Evolutionary conservation across 1,284 basidiomycete species (phyloP).

Genomic region (Irpex sp.): DNA sequence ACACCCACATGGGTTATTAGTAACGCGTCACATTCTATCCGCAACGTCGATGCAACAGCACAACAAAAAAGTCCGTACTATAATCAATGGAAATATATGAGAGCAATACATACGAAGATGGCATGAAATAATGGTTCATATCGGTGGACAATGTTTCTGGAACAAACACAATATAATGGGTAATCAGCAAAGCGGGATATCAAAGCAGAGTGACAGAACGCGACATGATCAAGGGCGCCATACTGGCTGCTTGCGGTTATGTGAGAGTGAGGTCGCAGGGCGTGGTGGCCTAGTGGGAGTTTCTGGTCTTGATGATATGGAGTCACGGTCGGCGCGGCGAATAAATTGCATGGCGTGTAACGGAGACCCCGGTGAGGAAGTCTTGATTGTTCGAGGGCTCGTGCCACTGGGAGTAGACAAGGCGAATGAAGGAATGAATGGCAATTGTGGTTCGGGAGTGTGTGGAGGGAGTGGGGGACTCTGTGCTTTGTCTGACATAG

Average conservation of each 20-base stretch:
- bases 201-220: constrained; percentile 13
- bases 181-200: constrained; percentile 18
- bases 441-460: constrained; percentile 64
- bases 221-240: constrained; percentile 26
- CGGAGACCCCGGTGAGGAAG: constrained; percentile 44
- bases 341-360: constrained; percentile 56
- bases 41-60: background rate
- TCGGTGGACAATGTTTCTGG: background rate
- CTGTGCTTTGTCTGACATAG: constrained; percentile 33
- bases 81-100: background rate
- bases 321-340: constrained; percentile 44
- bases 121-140: background rate
- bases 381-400: constrained; percentile 42
- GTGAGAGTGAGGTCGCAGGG: constrained; percentile 19
- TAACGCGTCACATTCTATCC: background rate
- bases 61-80: background rate
- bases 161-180: background rate
- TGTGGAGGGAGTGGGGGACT: constrained; percentile 45
- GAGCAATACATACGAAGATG: background rate
- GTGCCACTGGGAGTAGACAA: constrained; percentile 44
- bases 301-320: constrained; percentile 33
- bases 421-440: constrained; percentile 44
- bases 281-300: constrained; percentile 40
- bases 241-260: constrained; percentile 23
- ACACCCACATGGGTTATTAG: background rate